phyloP scores from a whole-genome alignment of 2,329 filamentous ascomycete species.

The Epichloe brachyelytri region DNA sequence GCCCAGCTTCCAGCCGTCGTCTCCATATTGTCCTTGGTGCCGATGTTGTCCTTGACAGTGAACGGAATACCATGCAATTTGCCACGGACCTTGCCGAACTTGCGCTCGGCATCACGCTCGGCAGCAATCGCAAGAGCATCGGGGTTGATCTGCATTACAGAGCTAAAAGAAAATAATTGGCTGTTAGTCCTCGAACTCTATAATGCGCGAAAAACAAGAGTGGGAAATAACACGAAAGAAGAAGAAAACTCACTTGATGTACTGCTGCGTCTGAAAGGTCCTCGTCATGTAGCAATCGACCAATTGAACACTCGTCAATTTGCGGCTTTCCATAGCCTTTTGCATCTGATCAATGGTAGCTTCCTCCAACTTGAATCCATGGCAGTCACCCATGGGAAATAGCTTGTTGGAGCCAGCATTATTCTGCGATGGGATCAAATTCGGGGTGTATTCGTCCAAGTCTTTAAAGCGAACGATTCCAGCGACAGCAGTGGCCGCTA shows the following conservation, averaged over 20 bases:
- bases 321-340: conserved; percentile 37
- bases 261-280: conserved; percentile 47
- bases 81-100: conserved; percentile 41
- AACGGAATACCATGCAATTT: conserved; percentile 66
- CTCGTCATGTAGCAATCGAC: conserved; percentile 50
- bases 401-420: conserved; percentile 24
- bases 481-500: conserved; percentile 1
- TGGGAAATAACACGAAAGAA: background rate
- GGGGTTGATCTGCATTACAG: conserved; percentile 54
- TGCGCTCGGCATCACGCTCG: conserved; percentile 46
- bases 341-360: conserved; percentile 59
- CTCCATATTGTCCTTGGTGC: conserved; percentile 55
- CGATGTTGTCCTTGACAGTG: conserved; percentile 63
- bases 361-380: conserved; percentile 50
- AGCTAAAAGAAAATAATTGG: conserved; percentile 18
- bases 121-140: conserved; percentile 51
- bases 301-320: conserved; percentile 44
- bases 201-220: too few species aligned
- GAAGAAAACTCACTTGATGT: conserved; percentile 39
- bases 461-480: conserved; percentile 1
- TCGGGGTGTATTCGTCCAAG: conserved; percentile 13
- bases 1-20: conserved; percentile 61
- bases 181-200: too few species aligned
- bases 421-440: conserved; percentile 22
- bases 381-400: conserved; percentile 52